Conservation (phyloP, 169 alveolate genomes). For the Plasmodium cynomolgi region DNA sequence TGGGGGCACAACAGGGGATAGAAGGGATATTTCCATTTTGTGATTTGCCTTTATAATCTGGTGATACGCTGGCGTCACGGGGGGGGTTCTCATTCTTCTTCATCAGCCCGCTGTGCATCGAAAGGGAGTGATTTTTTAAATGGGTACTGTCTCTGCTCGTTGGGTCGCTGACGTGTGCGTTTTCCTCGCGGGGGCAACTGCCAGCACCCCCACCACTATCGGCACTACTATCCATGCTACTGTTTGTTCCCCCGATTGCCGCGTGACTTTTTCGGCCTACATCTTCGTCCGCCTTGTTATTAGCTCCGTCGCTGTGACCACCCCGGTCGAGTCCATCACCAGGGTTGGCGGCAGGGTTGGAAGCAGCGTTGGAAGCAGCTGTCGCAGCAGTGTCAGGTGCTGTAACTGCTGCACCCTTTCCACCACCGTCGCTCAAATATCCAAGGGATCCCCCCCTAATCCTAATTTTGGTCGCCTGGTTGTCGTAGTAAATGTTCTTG, state of each 20-base stretch:
- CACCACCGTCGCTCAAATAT: neutral
- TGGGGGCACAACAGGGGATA: neutral
- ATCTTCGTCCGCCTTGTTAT: neutral
- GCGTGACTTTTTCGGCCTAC: neutral
- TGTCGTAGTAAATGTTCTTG: conserved; percentile 27
- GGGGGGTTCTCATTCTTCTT: neutral
- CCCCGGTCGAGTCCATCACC: neutral
- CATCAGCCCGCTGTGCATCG: neutral
- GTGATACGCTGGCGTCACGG: neutral
- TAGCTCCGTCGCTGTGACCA: neutral
- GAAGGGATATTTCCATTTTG: neutral
- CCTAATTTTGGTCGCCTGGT: neutral
- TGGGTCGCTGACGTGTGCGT: neutral
- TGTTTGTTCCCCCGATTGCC: neutral
- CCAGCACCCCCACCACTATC: neutral
- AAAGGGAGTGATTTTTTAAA: neutral
- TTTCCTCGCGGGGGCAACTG: neutral
- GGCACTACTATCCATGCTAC: neutral
- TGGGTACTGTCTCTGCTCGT: neutral
- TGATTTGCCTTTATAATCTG: neutral
- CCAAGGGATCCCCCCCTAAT: neutral
- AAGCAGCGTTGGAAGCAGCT: neutral
- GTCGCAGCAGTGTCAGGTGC: neutral
- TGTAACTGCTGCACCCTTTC: neutral
- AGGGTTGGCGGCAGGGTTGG: neutral